phyloP scores from a whole-genome alignment of 495 filamentous ascomycete species.

The Penicillium atrosanguineum region DNA sequence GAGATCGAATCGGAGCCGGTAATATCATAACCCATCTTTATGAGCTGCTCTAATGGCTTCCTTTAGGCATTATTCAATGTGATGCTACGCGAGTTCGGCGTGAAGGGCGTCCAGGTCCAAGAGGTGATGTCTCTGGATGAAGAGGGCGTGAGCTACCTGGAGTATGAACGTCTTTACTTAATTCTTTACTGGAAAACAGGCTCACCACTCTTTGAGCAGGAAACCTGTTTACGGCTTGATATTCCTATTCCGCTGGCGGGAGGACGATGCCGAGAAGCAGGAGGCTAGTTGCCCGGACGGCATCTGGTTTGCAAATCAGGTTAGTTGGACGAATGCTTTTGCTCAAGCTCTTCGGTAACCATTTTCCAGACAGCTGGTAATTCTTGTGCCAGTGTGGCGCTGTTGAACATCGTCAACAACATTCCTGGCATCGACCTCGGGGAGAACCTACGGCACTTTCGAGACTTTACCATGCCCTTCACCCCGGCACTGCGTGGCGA shows the following conservation, averaged over 20 bases:
- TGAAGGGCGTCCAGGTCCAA: slow-evolving; percentile 68
- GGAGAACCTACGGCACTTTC: slow-evolving; percentile 64
- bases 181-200: slow-evolving; percentile 2
- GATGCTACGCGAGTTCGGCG: slow-evolving; percentile 76
- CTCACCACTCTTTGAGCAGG: slow-evolving; percentile 29
- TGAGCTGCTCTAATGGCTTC: background rate
- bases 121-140: slow-evolving; percentile 77
- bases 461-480: slow-evolving; percentile 63
- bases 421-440: slow-evolving; percentile 62
- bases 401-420: slow-evolving; percentile 92
- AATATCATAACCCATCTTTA: slow-evolving; percentile 17
- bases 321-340: slow-evolving; percentile 25
- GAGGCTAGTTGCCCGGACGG: slow-evolving; percentile 60
- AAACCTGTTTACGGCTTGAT: slow-evolving; percentile 78
- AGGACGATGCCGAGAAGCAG: slow-evolving; percentile 56
- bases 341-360: slow-evolving; percentile 4
- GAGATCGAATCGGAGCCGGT: slow-evolving; percentile 93
- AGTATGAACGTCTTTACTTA: slow-evolving; percentile 40
- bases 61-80: slow-evolving; percentile 75
- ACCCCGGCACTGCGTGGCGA: slow-evolving; percentile 72
- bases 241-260: slow-evolving; percentile 73
- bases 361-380: slow-evolving; percentile 64
- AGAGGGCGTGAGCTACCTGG: slow-evolving; percentile 60
- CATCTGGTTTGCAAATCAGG: slow-evolving; percentile 95
- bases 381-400: slow-evolving; percentile 82